phyloP scores from a whole-genome alignment of 2,329 filamentous ascomycete species.

The Aciculosporium take region DNA sequence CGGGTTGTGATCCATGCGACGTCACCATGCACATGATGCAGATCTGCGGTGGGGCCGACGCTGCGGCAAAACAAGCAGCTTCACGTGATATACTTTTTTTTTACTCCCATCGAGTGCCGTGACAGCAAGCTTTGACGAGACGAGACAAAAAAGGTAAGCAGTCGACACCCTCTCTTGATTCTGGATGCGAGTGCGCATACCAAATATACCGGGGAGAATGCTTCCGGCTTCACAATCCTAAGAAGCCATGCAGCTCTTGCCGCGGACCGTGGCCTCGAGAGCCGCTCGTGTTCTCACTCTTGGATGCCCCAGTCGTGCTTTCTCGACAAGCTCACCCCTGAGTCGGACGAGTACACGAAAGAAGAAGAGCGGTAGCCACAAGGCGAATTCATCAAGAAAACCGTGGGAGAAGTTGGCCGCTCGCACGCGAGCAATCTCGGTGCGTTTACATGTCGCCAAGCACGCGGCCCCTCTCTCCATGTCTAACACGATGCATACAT shows the following conservation, averaged over 20 bases:
- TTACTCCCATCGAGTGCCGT: neutral
- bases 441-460: slow-evolving; percentile 9
- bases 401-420: slow-evolving; percentile 3
- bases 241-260: slow-evolving; percentile 17
- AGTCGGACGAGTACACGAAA: neutral
- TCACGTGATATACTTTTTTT: slow-evolving; percentile 2
- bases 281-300: slow-evolving; percentile 10
- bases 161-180: neutral
- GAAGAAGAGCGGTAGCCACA: neutral
- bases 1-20: slow-evolving; percentile 1
- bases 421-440: slow-evolving; percentile 12
- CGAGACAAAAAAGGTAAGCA: neutral
- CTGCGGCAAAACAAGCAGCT: neutral
- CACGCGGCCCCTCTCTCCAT: neutral
- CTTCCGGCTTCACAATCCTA: neutral
- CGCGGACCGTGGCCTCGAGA: slow-evolving; percentile 14
- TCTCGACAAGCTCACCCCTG: slow-evolving; percentile 14
- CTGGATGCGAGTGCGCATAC: too few relatives aligned
- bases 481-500: neutral
- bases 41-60: neutral
- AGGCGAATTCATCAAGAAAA: neutral
- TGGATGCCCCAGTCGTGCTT: slow-evolving; percentile 7
- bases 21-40: neutral
- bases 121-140: too few relatives aligned
- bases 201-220: slow-evolving; percentile 5